These are phyloP conservation scores for Beauveria sp. DNA, from an alignment of 2,329 filamentous ascomycete species.

Conservation along the genomic window DNA sequence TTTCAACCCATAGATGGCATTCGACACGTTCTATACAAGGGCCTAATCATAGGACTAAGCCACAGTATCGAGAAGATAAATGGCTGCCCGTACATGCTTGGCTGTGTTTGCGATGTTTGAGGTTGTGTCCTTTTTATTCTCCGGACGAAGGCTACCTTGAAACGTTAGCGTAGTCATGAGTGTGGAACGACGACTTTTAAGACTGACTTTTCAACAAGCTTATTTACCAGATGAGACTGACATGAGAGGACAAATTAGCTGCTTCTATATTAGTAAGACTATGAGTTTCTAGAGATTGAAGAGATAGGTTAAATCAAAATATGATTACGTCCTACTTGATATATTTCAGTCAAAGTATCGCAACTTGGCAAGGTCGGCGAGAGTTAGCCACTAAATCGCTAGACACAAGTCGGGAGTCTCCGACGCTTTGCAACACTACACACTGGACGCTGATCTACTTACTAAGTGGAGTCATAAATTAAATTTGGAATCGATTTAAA, in stretches of 20 bases:
- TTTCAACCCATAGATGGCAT: too few relatives aligned
- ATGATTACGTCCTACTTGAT: neutral
- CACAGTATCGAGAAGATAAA: neutral
- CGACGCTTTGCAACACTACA: neutral
- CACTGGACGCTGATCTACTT: neutral
- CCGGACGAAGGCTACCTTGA: neutral
- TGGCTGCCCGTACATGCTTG: neutral
- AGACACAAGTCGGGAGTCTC: neutral
- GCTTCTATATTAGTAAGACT: neutral
- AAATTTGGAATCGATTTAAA: conserved; percentile 5
- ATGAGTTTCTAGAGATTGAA: fast-evolving
- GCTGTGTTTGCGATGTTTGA: neutral
- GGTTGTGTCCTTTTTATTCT: neutral
- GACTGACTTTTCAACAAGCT: neutral
- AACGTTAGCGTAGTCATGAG: neutral
- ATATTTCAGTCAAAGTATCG: neutral
- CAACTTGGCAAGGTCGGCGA: neutral
- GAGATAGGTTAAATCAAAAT: neutral
- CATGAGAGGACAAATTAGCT: too few relatives aligned
- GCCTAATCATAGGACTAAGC: neutral
- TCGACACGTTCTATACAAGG: neutral
- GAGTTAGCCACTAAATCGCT: neutral
- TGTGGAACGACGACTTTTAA: neutral
- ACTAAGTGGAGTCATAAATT: neutral
- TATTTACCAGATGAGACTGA: neutral